Evolutionary conservation across 2,329 filamentous ascomycete genomes (phyloP), one percentile per base, ranked within the genome.

Genomic region (Arachnopeziza araneosa): DNA sequence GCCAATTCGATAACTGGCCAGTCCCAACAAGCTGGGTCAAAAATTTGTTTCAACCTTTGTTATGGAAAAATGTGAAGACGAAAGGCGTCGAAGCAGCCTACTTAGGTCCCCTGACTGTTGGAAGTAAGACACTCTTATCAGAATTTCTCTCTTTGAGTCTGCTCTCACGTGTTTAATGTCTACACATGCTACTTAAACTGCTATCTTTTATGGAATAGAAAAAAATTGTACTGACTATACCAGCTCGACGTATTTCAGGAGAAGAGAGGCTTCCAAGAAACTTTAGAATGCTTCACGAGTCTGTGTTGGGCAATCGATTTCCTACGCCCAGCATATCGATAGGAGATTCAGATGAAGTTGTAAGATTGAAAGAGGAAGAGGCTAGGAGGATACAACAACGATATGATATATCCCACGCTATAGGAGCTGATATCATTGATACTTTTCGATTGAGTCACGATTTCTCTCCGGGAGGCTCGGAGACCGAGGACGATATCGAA

Each of bases 391-490:
- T 30, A 30, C 36, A 44, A 19, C 36, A 12, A 8, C 10, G 17
- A 44, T 14, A 14, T 6, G 36, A 44, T 44, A 44, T 44, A 44
- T 19, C 12, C 36, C 36, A 19, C 17, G 36, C 36, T 3, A 44
- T 44, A 6, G 36, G 36, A 6, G 36, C 10, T 44, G 36, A 14
- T 14, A 44, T 44, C 4, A 3, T 44, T 17, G 36, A 44, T 7
- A 19, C 6, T 14, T 3, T 3, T 44, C 3, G 6, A 44, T 44
- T 19, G 10, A 3, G 3, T 44, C 52, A 60, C 55, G 52, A 57
- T 57, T 53, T 52, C 51, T 48, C 51, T 50, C 52, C 55, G 51
- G 58, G 51, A 57, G 51, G 52, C 58, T 56, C 58, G 54, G 58
- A 60, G 58, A 60, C 57, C 55, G 26, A 50, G 52, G 52, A 23